Percentiles rank a stretch among this genome's conserved stretches.
Conservation (phyloP, 169 alveolate genomes). For the Eimeria necatrix region DNA sequence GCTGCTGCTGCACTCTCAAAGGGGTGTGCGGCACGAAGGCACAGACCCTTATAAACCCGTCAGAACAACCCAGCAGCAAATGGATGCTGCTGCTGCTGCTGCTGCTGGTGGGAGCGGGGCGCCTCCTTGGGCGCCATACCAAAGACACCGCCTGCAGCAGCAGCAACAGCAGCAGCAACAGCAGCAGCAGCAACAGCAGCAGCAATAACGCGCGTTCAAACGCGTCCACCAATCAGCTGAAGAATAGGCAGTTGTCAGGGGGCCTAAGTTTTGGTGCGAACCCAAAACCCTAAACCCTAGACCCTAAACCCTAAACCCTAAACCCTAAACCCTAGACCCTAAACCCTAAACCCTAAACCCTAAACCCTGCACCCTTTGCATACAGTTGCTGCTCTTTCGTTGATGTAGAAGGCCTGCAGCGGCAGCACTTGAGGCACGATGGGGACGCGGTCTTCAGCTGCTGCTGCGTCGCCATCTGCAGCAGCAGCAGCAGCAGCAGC, state of each 20-base stretch:
- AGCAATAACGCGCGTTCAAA: too few relatives aligned
- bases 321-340: not conserved
- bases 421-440: conserved; percentile 34
- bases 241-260: too few relatives aligned
- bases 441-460: not conserved
- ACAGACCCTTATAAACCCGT: conserved; percentile 50
- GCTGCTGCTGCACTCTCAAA: not conserved
- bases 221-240: too few relatives aligned
- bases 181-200: too few relatives aligned
- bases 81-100: conserved; percentile 52
- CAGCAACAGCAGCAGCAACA: conserved; percentile 3
- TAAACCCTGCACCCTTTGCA: conserved; percentile 4
- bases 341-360: conserved; percentile 59
- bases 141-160: conserved; percentile 28
- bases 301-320: not conserved
- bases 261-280: too few relatives aligned
- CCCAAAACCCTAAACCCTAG: too few relatives aligned
- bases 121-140: conserved; percentile 29
- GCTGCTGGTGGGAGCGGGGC: conserved; percentile 28
- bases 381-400: conserved; percentile 29
- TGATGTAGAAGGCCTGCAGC: conserved; percentile 38
- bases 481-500: not conserved
- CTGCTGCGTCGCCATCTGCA: not conserved
- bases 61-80: conserved; percentile 60
- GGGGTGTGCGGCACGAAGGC: conserved; percentile 58